Base-by-base conservation (phyloP, 164 flowering plant genomes). In the Paratinospora sagittata region DNA sequence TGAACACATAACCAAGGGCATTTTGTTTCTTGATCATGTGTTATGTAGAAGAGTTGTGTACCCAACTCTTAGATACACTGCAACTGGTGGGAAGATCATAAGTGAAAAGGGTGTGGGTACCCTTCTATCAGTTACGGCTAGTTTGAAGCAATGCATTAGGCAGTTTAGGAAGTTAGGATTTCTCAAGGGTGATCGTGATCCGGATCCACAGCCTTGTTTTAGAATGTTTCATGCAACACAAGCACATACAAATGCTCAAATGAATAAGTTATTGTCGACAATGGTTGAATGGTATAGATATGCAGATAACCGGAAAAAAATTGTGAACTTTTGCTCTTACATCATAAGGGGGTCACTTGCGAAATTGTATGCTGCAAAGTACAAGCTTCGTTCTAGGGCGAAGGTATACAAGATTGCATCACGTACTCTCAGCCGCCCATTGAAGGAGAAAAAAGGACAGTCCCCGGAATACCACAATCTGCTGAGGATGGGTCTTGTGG, bases 161-260 rank as follows among this genome's bases (percentile, higher is more conserved):
- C 95, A 86, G 60, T 92, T 94, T 61, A 82, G 98, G 72, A 94
- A 92, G 81, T 73, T 94, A 81, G 83, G 63, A 39, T 89, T 86
- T 83, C 81, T 94, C 19, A 94, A 94, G 78, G 98, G 98, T 55
- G 98, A 94, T 74, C 78, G 96, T 63, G 98, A 94, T 58, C 98
- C 98, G 0, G 98, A 94, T 52, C 98, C 98, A 47, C 98, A 94
- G 69, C 98, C 98, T 64, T 94, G 98, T 82, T 92, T 94, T 72
- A 79, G 97, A 73, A 94, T 94, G 98, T 94, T 94, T 70, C 98
- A 94, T 83, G 98, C 98, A 34, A 92, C 97, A 12, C 98, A 94
- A 78, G 97, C 97, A 49, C 97, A 94, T 78, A 90, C 98, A 57
- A 94, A 94, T 84, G 84, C 90, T 6, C 98, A 92, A 71, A 92